Base-by-base conservation (phyloP, 1,139 yeast genomes). In the Taphrina deformans region DNA sequence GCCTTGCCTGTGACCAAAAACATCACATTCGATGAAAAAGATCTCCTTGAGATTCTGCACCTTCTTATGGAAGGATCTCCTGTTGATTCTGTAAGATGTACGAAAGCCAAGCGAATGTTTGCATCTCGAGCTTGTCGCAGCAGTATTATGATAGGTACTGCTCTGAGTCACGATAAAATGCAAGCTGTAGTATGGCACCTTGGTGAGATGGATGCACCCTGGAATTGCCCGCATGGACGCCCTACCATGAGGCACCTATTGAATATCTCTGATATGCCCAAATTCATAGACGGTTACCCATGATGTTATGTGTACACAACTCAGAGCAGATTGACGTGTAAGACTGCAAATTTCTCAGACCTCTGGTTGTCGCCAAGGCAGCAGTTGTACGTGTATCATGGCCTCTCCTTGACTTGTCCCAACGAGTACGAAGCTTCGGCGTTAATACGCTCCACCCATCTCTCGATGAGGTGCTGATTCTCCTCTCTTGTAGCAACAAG, bases 181-280 rank as follows among this genome's bases (percentile, higher is more conserved):
- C 73, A 75, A 1, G 77, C 74, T 53, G 85, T 93, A 1, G 92
- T 93, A 1, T 74, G 77, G 33, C 83, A 91, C 71, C 77, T 95
- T 66, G 84, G 95, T 23, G 77, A 75, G 0, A 78, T 95, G 44
- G 93, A 91, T 69, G 89, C 89, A 72, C 99, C 99, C 0, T 95
- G 99, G 73, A 93, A 92, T 73, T 93, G 99, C 75, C 99, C 99
- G 0, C 99, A 93, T 76, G 99, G 99, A 0, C 79, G 99, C 68
- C 99, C 99, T 0, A 93, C 99, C 1, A 84, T 93, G 87, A 80
- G 99, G 66, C 98, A 93, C 75, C 78, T 93, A 66, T 83, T 86
- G 69, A 91, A 89, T 58, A 71, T 87, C 67, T 41, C 29, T 27
- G 50, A 50, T 21, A 16, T 59, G 50, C 21, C 63, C 10, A 40